A percentile compares a stretch with the other conserved stretches of the same genome.
Conservation (phyloP, 23 red algal species). For the Cyanidiococcus yangmingshanensis region DNA sequence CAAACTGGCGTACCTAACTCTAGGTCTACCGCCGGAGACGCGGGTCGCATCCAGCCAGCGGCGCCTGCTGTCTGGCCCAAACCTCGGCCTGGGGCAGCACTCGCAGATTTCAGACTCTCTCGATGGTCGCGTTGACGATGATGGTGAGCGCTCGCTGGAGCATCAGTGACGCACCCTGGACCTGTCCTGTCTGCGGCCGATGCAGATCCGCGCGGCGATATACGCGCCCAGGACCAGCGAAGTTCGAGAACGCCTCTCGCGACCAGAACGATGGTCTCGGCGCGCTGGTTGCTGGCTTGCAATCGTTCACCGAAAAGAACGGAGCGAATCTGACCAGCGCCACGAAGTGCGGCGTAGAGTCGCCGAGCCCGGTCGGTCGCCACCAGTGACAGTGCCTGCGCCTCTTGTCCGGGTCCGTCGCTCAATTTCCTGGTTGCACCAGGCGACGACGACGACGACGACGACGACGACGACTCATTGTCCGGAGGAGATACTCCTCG, state of each 20-base stretch:
- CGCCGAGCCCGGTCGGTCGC: not conserved
- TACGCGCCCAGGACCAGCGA: not conserved
- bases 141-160: not conserved
- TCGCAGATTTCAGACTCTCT: not conserved
- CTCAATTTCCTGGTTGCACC: not conserved
- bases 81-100: not conserved
- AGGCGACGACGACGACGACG: not conserved
- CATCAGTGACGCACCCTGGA: not conserved
- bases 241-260: not conserved
- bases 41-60: no score
- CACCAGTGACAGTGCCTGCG: no score
- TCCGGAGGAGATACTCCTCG: not conserved
- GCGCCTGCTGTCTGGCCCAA: no score
- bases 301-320: not conserved
- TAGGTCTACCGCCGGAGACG: not conserved
- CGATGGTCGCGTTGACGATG: not conserved
- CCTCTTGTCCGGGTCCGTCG: not conserved
- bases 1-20: not conserved
- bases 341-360: not conserved
- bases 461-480: not conserved
- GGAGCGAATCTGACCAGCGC: not conserved
- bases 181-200: not conserved
- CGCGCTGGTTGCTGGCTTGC: not conserved
- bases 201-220: not conserved
- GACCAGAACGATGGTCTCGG: not conserved